Evolutionary conservation across 257 asterid species (phyloP).

Genomic region (Scutellaria minor): DNA sequence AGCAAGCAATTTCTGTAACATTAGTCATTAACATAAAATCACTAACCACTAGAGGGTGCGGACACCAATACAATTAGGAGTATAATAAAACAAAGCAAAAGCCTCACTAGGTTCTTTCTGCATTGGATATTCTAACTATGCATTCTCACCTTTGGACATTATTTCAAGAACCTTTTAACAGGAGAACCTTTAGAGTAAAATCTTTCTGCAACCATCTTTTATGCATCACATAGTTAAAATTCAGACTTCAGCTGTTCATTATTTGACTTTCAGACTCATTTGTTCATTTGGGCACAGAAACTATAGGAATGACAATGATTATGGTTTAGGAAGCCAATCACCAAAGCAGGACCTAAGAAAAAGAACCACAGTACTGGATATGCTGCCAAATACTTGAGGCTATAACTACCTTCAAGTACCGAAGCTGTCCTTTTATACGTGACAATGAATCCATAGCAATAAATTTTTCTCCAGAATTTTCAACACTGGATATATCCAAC

Average conservation of each 20-base stretch:
- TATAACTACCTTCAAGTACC: constrained; percentile 82
- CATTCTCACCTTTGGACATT: not conserved
- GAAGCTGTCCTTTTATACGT: constrained; percentile 90
- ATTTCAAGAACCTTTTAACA: constrained; percentile 11
- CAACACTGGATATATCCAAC: constrained; percentile 77
- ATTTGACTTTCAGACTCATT: not conserved
- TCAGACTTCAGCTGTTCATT: constrained; percentile 1
- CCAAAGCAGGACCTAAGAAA: constrained; percentile 23
- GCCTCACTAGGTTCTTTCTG: not conserved
- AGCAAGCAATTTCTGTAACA: constrained; percentile 9
- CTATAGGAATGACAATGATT: not conserved
- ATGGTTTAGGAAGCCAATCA: constrained; percentile 9
- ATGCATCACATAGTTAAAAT: constrained; percentile 12
- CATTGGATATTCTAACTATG: not conserved
- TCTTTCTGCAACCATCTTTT: constrained; percentile 18
- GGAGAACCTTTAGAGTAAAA: constrained; percentile 22
- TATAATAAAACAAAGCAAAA: constrained; percentile 11
- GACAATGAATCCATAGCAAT: constrained; percentile 70
- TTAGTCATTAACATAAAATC: not conserved
- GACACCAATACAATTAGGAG: constrained; percentile 13
- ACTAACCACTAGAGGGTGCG: not conserved
- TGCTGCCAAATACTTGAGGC: constrained; percentile 6
- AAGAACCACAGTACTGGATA: constrained; percentile 22
- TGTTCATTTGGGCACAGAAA: not conserved
- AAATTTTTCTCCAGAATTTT: constrained; percentile 89